phyloP scores from a whole-genome alignment of 2,329 filamentous ascomycete species.

The Coniochaeta hoffmannii region DNA sequence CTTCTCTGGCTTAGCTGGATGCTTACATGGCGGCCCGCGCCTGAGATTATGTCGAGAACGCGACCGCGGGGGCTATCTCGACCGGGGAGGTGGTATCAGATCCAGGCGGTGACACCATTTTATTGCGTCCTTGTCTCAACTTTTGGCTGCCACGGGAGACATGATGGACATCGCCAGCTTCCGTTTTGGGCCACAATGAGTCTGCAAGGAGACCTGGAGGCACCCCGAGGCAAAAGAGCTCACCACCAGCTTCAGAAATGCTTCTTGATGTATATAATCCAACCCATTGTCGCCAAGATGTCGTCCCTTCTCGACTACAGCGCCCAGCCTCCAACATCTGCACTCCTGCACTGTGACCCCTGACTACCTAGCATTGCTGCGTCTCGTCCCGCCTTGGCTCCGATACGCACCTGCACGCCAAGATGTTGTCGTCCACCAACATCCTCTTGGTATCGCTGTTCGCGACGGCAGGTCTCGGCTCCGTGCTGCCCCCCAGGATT shows the following conservation, averaged over 20 bases:
- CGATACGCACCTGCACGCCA: not conserved
- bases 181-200: not conserved
- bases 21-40: not conserved
- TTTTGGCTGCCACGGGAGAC: not conserved
- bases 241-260: not conserved
- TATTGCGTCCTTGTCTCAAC: not conserved
- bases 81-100: not conserved
- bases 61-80: not conserved
- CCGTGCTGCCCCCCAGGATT: conserved; percentile 15
- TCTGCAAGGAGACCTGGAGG: not conserved
- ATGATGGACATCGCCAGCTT: not conserved
- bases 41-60: not conserved
- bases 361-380: not conserved
- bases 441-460: conserved; percentile 10
- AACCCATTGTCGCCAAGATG: not conserved
- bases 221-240: too few relatives aligned
- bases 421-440: conserved; percentile 11
- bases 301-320: not conserved
- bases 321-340: not conserved
- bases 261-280: not conserved
- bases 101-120: not conserved
- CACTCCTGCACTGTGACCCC: not conserved
- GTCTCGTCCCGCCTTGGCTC: not conserved
- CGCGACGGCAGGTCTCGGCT: conserved; percentile 10
- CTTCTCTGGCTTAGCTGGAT: not conserved